Base-by-base conservation (phyloP, 2,329 filamentous ascomycete species). In the Epichloe festucae region DNA sequence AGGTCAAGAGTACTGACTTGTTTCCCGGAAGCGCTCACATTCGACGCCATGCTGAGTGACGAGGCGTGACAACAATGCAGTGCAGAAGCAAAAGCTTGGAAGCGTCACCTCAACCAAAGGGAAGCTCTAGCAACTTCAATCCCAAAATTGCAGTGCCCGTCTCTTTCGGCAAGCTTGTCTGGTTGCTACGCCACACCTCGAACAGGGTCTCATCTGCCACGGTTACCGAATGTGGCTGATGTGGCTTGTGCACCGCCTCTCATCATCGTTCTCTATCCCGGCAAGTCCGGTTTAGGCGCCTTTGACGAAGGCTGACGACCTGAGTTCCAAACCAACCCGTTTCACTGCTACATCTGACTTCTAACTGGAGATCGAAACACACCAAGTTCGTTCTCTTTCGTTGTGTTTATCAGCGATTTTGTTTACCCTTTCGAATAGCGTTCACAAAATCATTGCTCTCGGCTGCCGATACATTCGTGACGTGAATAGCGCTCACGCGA, bases 1-100 rank as follows among this genome's bases (percentile, higher is more conserved):
- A 15, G 23, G 19, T 45, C 21, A n/a, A 7, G 5, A 17, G 14
- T 21, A 54, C 64, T 58, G 54, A 70, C 68, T 43, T 59, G 56
- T 40, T 54, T 57, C 59, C 60, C 62, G 49, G 57, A 57, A 43
- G 62, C 58, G 54, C 59, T 62, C 53, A 62, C 54, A 49, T 62
- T 63, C 53, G 62, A 59, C 56, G 65, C 63, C 68, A 70, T 70
- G 51, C 48, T 42, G 38, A 14, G 12, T 34, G 43, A 42, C 19
- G 41, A 36, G 27, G 35, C 41, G 35, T 27, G 46, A 36, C 48
- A 35, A 35, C 48, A 27, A 27, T 48, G 15, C 10, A 27, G 19
- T 17, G 23, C 39, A 23, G 17, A 38, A 11, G 10, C 36, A 23
- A 45, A 27, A 15, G 11, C 8, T 31, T 31, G 27, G 27, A 7